Percentiles rank a stretch among this genome's conserved stretches.
Conservation (phyloP, 2,329 filamentous ascomycete species). For the Aspergillus fumigatus region DNA sequence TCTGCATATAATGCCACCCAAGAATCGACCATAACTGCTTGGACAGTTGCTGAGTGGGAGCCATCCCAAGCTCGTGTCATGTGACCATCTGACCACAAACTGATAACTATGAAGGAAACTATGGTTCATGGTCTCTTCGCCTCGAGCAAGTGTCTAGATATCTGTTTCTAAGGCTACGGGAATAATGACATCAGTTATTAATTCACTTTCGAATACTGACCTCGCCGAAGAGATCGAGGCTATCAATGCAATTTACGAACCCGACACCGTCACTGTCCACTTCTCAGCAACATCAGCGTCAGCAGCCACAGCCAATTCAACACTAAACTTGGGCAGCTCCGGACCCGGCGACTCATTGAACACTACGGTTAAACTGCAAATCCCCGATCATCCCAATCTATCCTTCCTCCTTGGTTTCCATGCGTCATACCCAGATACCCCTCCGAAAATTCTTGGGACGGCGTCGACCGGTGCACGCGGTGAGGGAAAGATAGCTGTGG, state of each 20-base stretch:
- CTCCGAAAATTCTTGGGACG: constrained; percentile 70
- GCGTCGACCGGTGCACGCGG: constrained; percentile 71
- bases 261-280: constrained; percentile 54
- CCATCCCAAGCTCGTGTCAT: background rate
- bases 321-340: constrained; percentile 25
- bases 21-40: background rate
- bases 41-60: background rate
- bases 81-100: background rate
- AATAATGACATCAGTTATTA: constrained; percentile 18
- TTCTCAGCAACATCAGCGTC: constrained; percentile 15
- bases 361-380: constrained; percentile 54
- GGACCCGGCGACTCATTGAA: constrained; percentile 11
- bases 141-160: background rate
- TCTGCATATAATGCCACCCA: background rate
- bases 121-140: background rate
- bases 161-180: background rate
- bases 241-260: constrained; percentile 57
- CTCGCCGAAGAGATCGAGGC: constrained; percentile 46
- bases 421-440: constrained; percentile 65
- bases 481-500: constrained; percentile 66
- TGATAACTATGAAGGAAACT: background rate
- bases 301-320: constrained; percentile 20
- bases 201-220: constrained; percentile 31
- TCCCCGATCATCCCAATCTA: constrained; percentile 55
- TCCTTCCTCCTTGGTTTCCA: constrained; percentile 62